Evolutionary conservation across 257 asterid species (phyloP).

Genomic region (Cynanchum wilfordii): DNA sequence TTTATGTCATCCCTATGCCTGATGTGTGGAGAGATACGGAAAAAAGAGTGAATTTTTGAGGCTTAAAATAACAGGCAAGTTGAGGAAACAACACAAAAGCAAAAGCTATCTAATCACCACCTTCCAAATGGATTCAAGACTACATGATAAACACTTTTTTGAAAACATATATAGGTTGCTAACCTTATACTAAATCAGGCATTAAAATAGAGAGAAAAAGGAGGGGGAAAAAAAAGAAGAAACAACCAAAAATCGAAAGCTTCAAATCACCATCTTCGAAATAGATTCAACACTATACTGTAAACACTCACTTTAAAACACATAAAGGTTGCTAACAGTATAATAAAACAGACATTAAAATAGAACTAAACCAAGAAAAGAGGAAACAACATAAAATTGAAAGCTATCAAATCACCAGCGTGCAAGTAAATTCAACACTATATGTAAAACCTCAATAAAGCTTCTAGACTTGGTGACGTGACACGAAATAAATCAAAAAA

Average conservation of each 20-base stretch:
- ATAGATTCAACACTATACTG: no score
- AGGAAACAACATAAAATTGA: no score
- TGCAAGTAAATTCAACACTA: background rate
- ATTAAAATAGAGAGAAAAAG: no score
- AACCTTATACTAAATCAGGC: no score
- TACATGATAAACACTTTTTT: no score
- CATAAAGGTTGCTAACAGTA: background rate
- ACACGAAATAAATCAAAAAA: background rate
- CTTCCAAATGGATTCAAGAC: background rate
- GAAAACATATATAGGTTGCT: no score
- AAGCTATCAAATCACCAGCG: background rate
- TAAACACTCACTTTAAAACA: background rate
- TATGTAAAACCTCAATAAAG: background rate
- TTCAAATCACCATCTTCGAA: no score
- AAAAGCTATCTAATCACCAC: background rate
- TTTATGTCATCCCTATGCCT: conserved; percentile 49
- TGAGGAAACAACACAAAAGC: no score
- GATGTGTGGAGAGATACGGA: background rate
- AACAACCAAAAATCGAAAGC: no score
- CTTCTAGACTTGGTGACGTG: background rate
- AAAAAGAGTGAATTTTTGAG: background rate
- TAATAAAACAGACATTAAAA: background rate
- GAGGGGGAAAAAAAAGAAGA: no score
- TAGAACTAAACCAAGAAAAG: no score
- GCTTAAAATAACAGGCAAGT: background rate